Base-by-base conservation (phyloP, 169 alveolate genomes). In the Amoebophrya sp. region DNA sequence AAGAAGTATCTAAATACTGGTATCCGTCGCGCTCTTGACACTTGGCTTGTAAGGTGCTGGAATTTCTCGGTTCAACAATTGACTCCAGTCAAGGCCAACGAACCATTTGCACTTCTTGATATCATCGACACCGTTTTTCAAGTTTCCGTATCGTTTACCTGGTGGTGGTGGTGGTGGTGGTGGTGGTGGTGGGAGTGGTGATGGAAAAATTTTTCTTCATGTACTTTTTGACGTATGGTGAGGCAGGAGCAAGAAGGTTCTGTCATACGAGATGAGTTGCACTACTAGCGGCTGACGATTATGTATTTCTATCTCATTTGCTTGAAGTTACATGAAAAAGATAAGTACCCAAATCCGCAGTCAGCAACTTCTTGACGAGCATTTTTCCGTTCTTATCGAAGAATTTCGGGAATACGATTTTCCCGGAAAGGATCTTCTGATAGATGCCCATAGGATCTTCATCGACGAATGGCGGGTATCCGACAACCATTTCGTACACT, bases 401-500 rank as follows among this genome's bases (percentile, higher is more conserved):
- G 96, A 97, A 94, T 95, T 97, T 94, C 92, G 98, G 96, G 94
- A 98, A 99, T 91, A 96, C 96, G 39, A 98, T 97, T 78, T 98
- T 97, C 23, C 99, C 99, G 65, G 65, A 47, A 12, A 98, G 95
- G 78, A 97, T 98, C 95, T 98, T 98, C 95, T 98, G 98, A 95
- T 98, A 98, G 92, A 98, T 97, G 78, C 98, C 97, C 97, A 98
- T 96, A 40, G 99, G 99, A 92, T 98, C 99, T 94, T 98, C 99
- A 94, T 98, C 99, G 94, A 96, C 97, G 95, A 97, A 98, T 38
- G 99, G 99, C 83, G 98, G 99, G 93, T 97, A 97, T 33, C 99
- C 99, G 40, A 98, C 99, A 65, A 98, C 95, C 98, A 98, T 98
- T 95, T 98, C 99, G 93, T 98, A 98, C 40, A 97, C 96, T 78